Conservation (phyloP, 1,284 basidiomycete species). For the Pholiota adiposa region DNA sequence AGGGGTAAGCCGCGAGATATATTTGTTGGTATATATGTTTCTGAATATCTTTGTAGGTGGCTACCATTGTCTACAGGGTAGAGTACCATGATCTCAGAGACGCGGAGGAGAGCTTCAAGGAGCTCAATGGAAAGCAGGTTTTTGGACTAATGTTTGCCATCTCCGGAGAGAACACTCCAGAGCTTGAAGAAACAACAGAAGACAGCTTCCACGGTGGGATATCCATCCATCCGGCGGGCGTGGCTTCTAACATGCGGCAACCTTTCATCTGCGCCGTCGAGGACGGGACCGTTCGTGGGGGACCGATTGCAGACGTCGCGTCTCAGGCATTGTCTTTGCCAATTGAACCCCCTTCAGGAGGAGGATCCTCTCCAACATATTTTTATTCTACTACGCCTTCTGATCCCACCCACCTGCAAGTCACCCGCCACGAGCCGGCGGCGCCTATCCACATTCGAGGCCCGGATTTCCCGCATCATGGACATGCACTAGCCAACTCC, state of each 20-base stretch:
- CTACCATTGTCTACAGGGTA: slow-evolving; percentile 49
- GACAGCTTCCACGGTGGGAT: no score
- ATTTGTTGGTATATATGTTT: background rate
- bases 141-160: slow-evolving; percentile 44
- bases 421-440: background rate
- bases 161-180: slow-evolving; percentile 1
- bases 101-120: slow-evolving; percentile 48
- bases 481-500: no score
- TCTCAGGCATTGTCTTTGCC: no score
- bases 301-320: no score
- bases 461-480: no score
- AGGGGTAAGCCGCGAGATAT: slow-evolving; percentile 18
- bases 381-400: slow-evolving; percentile 41
- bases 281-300: no score
- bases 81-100: slow-evolving; percentile 69
- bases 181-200: slow-evolving; percentile 15
- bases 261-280: slow-evolving; percentile 28
- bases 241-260: slow-evolving; percentile 36
- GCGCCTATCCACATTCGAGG: background rate
- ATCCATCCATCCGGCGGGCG: slow-evolving; percentile 30
- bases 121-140: slow-evolving; percentile 42
- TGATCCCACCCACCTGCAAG: slow-evolving; percentile 4
- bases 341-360: slow-evolving; percentile 10
- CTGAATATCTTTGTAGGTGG: slow-evolving; percentile 16
- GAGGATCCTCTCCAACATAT: slow-evolving; percentile 37